Evolutionary conservation across 192 early-diverging fungal genomes (phyloP).

Genomic region (Backusella tarrabulga): DNA sequence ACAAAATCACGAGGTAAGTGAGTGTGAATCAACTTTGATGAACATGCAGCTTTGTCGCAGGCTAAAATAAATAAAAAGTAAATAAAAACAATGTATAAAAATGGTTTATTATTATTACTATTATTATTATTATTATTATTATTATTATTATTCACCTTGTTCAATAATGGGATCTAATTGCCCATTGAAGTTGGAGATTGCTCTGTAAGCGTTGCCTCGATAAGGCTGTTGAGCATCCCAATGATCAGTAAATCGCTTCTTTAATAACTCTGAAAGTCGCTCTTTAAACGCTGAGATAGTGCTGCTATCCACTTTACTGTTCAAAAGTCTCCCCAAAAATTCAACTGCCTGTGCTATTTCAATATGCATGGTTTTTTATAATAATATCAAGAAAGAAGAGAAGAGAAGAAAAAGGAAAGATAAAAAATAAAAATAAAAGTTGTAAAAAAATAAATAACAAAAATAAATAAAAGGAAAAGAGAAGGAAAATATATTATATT

Average conservation of each 20-base stretch:
- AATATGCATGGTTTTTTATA: background rate
- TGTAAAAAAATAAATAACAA: background rate
- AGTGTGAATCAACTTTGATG: slow-evolving; percentile 46
- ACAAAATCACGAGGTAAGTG: slow-evolving; percentile 66
- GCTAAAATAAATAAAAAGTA: slow-evolving; percentile 36
- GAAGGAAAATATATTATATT: background rate
- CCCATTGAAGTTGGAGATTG: slow-evolving; percentile 69
- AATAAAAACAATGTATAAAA: background rate
- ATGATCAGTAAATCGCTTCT: slow-evolving; percentile 62
- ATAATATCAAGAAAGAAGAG: background rate
- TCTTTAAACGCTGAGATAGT: slow-evolving; percentile 40
- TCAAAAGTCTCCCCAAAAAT: slow-evolving; percentile 32
- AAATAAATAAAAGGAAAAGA: slow-evolving; percentile 9
- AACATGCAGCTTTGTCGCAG: slow-evolving; percentile 44
- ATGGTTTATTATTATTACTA: background rate
- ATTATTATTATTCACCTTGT: slow-evolving; percentile 36
- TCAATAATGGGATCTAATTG: slow-evolving; percentile 60
- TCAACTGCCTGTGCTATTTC: slow-evolving; percentile 40
- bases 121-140: too few relatives aligned
- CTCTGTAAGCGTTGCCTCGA: slow-evolving; percentile 74
- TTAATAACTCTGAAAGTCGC: slow-evolving; percentile 50
- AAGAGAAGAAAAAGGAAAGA: background rate
- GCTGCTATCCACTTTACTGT: slow-evolving; percentile 17
- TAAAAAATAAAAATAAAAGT: background rate
- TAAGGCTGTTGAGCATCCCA: slow-evolving; percentile 68